phyloP scores from a whole-genome alignment of 352 stramenopile species.

The Globisporangium middletonii region DNA sequence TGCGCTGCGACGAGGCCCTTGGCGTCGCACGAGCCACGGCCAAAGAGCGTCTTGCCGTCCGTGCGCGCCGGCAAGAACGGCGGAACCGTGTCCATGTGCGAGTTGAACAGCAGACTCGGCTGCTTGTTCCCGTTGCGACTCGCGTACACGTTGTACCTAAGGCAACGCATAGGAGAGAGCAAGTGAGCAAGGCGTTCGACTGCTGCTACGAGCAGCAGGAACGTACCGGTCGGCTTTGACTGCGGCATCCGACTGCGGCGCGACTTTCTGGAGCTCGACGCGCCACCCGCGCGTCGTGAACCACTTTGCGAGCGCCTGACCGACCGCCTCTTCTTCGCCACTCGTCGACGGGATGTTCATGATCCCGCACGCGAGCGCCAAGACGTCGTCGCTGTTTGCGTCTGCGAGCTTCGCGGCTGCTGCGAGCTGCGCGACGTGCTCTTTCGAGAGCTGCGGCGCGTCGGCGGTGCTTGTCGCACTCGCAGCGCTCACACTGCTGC shows the following conservation, averaged over 20 bases:
- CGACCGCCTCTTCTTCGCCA: slow-evolving; percentile 68
- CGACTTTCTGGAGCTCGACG: slow-evolving; percentile 71
- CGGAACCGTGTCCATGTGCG: slow-evolving; percentile 83
- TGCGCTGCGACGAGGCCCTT: slow-evolving; percentile 81
- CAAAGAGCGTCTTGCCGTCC: slow-evolving; percentile 60
- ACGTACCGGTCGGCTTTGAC: slow-evolving; percentile 53
- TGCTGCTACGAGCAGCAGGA: neutral
- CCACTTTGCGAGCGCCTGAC: slow-evolving; percentile 57
- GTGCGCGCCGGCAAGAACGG: slow-evolving; percentile 60
- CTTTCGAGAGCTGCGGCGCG: slow-evolving; percentile 23
- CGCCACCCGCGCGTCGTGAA: slow-evolving; percentile 57
- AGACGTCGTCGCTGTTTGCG: slow-evolving; percentile 51
- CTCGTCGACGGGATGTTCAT: slow-evolving; percentile 73
- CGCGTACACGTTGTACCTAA: slow-evolving; percentile 74
- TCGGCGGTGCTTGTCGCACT: neutral
- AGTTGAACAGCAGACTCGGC: slow-evolving; percentile 76
- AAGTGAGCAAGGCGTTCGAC: neutral
- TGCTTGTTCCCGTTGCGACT: slow-evolving; percentile 46
- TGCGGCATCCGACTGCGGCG: slow-evolving; percentile 45
- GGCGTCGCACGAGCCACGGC: slow-evolving; percentile 78
- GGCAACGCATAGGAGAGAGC: neutral
- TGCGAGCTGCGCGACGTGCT: slow-evolving; percentile 38
- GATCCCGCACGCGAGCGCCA: slow-evolving; percentile 53
- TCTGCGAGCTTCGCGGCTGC: slow-evolving; percentile 46
- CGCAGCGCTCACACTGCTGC: neutral